A percentile compares a stretch with the other conserved stretches of the same genome.
Evolutionary conservation across 1,139 yeast genomes (phyloP).

Genomic region (Candida sp.): DNA sequence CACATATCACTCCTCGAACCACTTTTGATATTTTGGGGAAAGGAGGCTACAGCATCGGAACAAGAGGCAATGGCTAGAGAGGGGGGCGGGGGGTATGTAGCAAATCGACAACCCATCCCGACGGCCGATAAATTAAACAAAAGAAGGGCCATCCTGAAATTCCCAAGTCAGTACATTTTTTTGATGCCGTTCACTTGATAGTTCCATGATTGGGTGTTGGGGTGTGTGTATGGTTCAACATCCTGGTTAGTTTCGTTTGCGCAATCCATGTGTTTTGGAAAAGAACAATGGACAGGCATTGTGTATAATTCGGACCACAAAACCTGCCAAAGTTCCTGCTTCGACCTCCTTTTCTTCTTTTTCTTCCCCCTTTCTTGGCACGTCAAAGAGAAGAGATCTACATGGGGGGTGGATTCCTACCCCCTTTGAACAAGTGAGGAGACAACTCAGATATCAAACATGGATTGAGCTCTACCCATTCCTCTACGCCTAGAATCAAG

Average conservation of each 20-base stretch:
- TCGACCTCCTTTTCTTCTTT: not conserved
- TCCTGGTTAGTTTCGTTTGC: not conserved
- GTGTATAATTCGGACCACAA: not conserved
- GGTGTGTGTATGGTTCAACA: no score
- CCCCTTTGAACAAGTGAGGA: no score
- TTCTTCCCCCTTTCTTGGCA: conserved; percentile 1
- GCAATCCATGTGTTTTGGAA: not conserved
- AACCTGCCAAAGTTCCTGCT: not conserved
- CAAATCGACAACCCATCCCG: no score
- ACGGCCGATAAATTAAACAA: not conserved
- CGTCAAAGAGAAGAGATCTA: not conserved
- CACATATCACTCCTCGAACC: no score
- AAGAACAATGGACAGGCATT: not conserved
- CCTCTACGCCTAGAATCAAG: no score
- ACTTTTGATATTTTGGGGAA: no score
- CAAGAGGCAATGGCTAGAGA: no score
- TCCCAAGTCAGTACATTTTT: not conserved
- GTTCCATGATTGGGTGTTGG: not conserved
- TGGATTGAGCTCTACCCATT: no score
- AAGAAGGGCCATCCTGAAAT: not conserved
- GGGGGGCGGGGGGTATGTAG: no score
- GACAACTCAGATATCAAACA: no score
- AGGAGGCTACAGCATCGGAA: no score
- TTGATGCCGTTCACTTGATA: conserved; percentile 1
- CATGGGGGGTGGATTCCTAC: no score